phyloP scores from a whole-genome alignment of 257 asterid genomes.

The Nicotiana tomentosiformis region DNA sequence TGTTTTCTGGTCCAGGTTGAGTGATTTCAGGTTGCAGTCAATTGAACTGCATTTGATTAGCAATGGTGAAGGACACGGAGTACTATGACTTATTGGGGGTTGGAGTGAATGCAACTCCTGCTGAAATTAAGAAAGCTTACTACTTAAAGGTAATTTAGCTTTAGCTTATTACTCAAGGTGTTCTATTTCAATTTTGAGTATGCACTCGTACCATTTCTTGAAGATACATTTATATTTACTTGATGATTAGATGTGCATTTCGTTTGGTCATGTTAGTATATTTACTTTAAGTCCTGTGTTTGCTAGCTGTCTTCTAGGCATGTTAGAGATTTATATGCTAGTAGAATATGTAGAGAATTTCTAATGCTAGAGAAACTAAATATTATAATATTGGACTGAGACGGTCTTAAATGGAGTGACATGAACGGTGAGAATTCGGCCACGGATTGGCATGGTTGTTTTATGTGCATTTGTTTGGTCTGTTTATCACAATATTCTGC shows the following conservation, averaged over 20 bases:
- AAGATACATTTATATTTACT: background rate
- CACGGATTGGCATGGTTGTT: background rate
- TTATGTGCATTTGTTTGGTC: background rate
- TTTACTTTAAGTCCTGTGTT: background rate
- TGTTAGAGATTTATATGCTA: background rate
- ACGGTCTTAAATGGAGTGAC: background rate
- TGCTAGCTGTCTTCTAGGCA: background rate
- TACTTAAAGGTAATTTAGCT: conserved; percentile 48
- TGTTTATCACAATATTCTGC: background rate
- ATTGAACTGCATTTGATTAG: conserved; percentile 8
- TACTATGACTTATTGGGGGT: conserved; percentile 74
- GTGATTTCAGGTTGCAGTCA: background rate
- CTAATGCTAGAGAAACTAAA: background rate
- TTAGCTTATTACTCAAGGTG: background rate
- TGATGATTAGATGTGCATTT: background rate
- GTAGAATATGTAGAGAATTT: background rate
- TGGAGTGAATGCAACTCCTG: conserved; percentile 46
- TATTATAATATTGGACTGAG: background rate
- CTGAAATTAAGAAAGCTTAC: conserved; percentile 76
- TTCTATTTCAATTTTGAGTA: background rate
- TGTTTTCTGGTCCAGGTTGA: background rate
- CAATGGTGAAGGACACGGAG: conserved; percentile 61
- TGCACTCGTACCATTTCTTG: background rate
- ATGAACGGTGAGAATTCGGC: background rate
- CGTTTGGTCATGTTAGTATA: background rate